Conservation (phyloP, 768 basidiomycete genomes). For the Pulveroboletus sp. region DNA sequence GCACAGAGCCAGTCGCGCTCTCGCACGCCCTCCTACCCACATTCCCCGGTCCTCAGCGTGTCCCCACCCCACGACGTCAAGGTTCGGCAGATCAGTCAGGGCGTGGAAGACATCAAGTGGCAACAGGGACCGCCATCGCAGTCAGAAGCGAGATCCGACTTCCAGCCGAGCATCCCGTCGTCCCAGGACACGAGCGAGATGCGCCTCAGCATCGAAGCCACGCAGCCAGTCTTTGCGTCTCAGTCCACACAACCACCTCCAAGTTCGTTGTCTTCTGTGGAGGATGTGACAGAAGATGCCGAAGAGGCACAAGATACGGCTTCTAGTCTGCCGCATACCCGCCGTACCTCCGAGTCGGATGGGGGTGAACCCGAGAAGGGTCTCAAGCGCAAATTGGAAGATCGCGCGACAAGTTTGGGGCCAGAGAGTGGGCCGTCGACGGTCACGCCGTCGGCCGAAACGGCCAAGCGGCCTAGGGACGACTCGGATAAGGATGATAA, state of each 20-base stretch:
- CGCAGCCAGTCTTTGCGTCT: constrained; percentile 13
- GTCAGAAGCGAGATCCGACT: constrained; percentile 7
- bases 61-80: constrained; percentile 82
- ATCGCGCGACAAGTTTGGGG: constrained; percentile 64
- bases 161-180: constrained; percentile 6
- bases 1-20: constrained; percentile 39
- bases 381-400: constrained; percentile 66
- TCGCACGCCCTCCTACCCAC: constrained; percentile 29
- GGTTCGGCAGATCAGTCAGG: constrained; percentile 75
- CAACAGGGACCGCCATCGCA: constrained; percentile 36
- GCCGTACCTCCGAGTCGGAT: constrained; percentile 44
- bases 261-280: constrained; percentile 16
- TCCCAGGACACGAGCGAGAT: constrained; percentile 9
- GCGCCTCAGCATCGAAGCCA: constrained; percentile 7
- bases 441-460: constrained; percentile 30
- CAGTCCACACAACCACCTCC: constrained; percentile 10
- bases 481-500: constrained; percentile 63
- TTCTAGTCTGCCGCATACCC: constrained; percentile 23
- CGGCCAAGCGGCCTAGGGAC: constrained; percentile 59
- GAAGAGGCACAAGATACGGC: constrained; percentile 31
- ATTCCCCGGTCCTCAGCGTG: constrained; percentile 35
- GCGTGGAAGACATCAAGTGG: constrained; percentile 78
- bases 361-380: constrained; percentile 53
- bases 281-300: constrained; percentile 25
- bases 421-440: constrained; percentile 34